These are phyloP conservation scores for Entoloma clypeatum DNA, from an alignment of 1,284 basidiomycete species.

Conservation along the genomic window DNA sequence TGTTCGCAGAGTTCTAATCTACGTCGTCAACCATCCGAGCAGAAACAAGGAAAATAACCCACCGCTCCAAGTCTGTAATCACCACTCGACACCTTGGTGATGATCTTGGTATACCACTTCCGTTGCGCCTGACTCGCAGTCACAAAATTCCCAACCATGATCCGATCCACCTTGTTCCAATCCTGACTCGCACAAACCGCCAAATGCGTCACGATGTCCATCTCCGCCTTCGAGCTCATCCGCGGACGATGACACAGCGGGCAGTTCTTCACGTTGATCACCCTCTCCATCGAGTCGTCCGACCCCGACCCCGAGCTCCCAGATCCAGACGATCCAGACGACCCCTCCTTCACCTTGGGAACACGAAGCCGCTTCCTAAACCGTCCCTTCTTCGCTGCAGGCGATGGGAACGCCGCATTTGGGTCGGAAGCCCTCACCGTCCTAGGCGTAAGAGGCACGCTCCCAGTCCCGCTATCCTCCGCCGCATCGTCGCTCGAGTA, in stretches of 20 bases:
- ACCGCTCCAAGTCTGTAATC: constrained; percentile 67
- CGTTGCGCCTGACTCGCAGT: constrained; percentile 94
- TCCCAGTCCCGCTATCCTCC: constrained; percentile 10
- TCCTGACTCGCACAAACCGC: constrained; percentile 93
- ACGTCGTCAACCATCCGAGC: background rate
- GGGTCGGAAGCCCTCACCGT: constrained; percentile 13
- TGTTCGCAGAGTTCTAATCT: constrained; percentile 88
- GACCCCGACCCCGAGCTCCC: constrained; percentile 16
- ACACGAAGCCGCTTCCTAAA: constrained; percentile 19
- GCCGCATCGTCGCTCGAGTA: constrained; percentile 27
- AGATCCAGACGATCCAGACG: background rate
- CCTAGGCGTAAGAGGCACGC: background rate
- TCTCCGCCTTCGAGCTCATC: constrained; percentile 81
- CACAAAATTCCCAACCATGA: constrained; percentile 94
- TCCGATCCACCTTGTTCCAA: constrained; percentile 85
- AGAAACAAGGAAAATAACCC: constrained; percentile 31
- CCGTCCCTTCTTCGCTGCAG: constrained; percentile 20
- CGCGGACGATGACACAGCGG: constrained; percentile 90
- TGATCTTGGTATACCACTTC: constrained; percentile 79
- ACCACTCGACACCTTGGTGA: constrained; percentile 75
- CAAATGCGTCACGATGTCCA: constrained; percentile 91
- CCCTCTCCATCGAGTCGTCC: constrained; percentile 69
- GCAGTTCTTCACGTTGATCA: constrained; percentile 94
- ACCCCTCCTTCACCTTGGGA: constrained; percentile 12
- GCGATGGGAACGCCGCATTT: constrained; percentile 17